Conservation (phyloP, 1,139 yeast genomes). For the Saccharomycopsis crataegensis region DNA sequence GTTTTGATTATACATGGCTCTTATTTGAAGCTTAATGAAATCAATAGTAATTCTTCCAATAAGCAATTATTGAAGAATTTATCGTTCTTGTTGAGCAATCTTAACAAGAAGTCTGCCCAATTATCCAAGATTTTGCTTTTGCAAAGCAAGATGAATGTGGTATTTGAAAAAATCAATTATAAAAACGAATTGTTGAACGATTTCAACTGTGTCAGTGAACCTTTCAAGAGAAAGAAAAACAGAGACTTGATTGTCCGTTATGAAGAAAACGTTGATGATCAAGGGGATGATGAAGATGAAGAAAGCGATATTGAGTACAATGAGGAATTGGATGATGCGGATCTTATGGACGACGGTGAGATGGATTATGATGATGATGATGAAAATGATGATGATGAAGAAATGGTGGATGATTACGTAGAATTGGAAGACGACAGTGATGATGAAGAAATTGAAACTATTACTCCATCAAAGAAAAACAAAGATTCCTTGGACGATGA, state of each 20-base stretch:
- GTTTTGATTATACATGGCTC: constrained; percentile 89
- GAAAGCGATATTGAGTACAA: constrained; percentile 37
- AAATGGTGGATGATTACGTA: constrained; percentile 23
- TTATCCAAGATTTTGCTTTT: constrained; percentile 74
- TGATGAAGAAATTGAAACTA: constrained; percentile 10
- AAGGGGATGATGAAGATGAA: constrained; percentile 30
- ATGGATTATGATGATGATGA: constrained; percentile 28
- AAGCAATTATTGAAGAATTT: constrained; percentile 27
- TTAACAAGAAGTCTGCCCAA: constrained; percentile 65
- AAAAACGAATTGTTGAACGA: constrained; percentile 43
- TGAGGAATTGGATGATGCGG: constrained; percentile 35
- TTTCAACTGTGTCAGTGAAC: constrained; percentile 31
- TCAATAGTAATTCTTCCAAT: constrained; percentile 27
- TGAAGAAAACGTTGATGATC: constrained; percentile 31
- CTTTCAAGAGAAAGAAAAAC: constrained; percentile 26
- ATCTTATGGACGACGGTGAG: constrained; percentile 33
- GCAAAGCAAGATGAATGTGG: constrained; percentile 71
- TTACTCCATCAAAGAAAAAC: background rate
- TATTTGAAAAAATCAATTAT: constrained; percentile 61
- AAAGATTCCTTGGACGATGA: constrained; percentile 22
- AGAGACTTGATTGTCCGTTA: constrained; percentile 30
- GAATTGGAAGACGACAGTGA: constrained; percentile 20
- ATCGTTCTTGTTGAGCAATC: constrained; percentile 69
- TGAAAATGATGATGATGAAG: constrained; percentile 27
- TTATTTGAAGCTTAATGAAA: constrained; percentile 49